Evolutionary conservation across 2,329 filamentous ascomycete species (phyloP), one percentile per base, ranked within the genome.

Genomic region (Aspergillus puulaauensis): DNA sequence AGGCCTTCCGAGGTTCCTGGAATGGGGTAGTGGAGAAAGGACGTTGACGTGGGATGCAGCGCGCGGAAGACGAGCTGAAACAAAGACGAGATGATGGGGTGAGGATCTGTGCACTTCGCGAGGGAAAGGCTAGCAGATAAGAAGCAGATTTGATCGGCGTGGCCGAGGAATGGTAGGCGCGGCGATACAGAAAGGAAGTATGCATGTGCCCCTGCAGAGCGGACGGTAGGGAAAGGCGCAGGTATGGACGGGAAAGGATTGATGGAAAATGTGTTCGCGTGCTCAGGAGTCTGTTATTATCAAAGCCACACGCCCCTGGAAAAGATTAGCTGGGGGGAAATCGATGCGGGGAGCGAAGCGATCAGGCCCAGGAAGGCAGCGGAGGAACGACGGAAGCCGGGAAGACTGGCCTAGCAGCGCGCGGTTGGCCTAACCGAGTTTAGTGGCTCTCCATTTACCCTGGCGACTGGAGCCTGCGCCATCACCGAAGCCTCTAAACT

Each of bases 91-190:
- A 49, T 52, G 58, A 51, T 41, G 58, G 57, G 31, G 54, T 50
- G 41, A 56, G 49, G 62, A 65, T 63, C 64, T 64, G 67, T 62
- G 67, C 60, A 57, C 65, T 54, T 55, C 48, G 44, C 35, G 53
- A 49, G 48, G 51, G 48, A 46, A 59, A 60, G 51, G 33, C 44
- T 41, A 59, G 52, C 43, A 56, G 48, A 52, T 52, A 59, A 57
- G 61, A 63, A 44, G 52, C 43, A 54, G 60, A 63, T 50, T 58
- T 59, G 31, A 65, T 53, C n/a, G 55, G 56, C 47, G 67, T 67
- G 64, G 67, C 69, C 68, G 72, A 70, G 66, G 69, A 65, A 58
- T 64, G 57, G 54, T 69, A 56, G 61, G 71, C 66, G 64, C 70
- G 68, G 61, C 67, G 71, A 60, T 68, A 63, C 49, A 69, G 48